Evolutionary conservation across 805 yeast species (phyloP).

Genomic region (Kodamaea nitidulidarum): DNA sequence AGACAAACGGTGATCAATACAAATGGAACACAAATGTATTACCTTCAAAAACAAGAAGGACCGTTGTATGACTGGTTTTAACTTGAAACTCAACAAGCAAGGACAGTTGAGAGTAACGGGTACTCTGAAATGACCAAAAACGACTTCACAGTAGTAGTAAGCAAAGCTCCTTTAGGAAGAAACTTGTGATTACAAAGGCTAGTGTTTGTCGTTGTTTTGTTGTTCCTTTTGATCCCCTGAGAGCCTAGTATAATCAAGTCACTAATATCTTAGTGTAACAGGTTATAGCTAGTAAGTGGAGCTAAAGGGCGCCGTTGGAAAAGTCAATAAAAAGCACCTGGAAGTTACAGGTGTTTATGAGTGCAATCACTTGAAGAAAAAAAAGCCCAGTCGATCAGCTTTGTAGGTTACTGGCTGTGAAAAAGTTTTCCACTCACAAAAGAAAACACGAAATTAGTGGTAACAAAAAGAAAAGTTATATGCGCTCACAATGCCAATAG

Average conservation of each 20-base stretch:
- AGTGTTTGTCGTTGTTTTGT: not conserved
- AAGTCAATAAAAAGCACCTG: constrained; percentile 9
- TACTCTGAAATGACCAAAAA: not conserved
- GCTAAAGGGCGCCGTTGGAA: constrained; percentile 6
- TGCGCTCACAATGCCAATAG: not conserved
- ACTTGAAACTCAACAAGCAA: constrained; percentile 1
- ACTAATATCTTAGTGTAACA: constrained; percentile 2
- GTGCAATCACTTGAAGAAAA: constrained; percentile 11
- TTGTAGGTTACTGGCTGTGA: constrained; percentile 3
- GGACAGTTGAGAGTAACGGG: not conserved
- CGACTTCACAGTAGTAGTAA: not conserved
- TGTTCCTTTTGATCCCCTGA: not conserved
- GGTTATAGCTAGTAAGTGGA: not conserved
- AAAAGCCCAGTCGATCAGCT: constrained; percentile 6
- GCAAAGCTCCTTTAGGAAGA: not conserved
- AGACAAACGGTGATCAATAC: not conserved
- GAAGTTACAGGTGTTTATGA: constrained; percentile 7
- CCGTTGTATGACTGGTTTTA: not conserved
- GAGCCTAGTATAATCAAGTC: constrained; percentile 1
- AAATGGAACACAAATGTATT: constrained; percentile 9
- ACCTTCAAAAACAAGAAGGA: not conserved
- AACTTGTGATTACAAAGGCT: not conserved
- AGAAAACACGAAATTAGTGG: constrained; percentile 1
- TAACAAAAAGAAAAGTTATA: not conserved
- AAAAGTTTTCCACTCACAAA: constrained; percentile 1